Evolutionary conservation across 2,329 filamentous ascomycete species (phyloP).

Genomic region (Ascocoryne sarcoides): DNA sequence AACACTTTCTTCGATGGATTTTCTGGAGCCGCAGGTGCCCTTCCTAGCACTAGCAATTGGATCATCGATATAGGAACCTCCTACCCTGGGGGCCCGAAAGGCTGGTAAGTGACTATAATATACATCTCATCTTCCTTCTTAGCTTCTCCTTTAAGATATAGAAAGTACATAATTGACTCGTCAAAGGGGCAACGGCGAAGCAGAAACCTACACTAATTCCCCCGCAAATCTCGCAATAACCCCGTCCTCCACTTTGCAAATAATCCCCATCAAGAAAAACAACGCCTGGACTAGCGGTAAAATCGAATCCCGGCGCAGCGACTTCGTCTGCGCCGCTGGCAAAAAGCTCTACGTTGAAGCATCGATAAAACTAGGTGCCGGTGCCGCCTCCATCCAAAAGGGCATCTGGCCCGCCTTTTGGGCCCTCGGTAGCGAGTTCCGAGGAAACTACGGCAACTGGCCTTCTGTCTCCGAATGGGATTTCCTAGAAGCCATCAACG

Average conservation of each 20-base stretch:
- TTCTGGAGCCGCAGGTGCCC: too few relatives aligned
- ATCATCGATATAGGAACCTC: slow-evolving; percentile 35
- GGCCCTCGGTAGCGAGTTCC: slow-evolving; percentile 34
- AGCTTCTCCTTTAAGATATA: too few relatives aligned
- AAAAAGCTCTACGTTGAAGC: slow-evolving; percentile 33
- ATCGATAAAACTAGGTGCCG: slow-evolving; percentile 31
- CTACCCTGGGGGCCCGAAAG: too few relatives aligned
- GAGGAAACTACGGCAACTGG: slow-evolving; percentile 34
- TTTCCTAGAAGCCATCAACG: slow-evolving; percentile 37
- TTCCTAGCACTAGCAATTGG: too few relatives aligned
- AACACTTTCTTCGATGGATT: too few relatives aligned
- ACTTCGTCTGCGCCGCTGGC: slow-evolving; percentile 29
- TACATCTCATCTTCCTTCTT: too few relatives aligned
- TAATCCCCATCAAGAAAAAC: slow-evolving; percentile 27
- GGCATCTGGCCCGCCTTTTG: slow-evolving; percentile 42
- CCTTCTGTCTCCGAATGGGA: slow-evolving; percentile 37
- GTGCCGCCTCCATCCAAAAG: slow-evolving; percentile 22
- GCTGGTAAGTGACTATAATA: too few relatives aligned
- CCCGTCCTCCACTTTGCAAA: slow-evolving; percentile 30
- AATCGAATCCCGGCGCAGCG: slow-evolving; percentile 32
- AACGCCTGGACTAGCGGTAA: slow-evolving; percentile 36
- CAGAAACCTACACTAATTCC: slow-evolving; percentile 37
- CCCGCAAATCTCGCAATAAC: slow-evolving; percentile 35
- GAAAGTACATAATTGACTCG: too few relatives aligned
- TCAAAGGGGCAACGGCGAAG: slow-evolving; percentile 42